phyloP scores from a whole-genome alignment of 2,329 filamentous ascomycete species.

The Neopestalotiopsis rosae region DNA sequence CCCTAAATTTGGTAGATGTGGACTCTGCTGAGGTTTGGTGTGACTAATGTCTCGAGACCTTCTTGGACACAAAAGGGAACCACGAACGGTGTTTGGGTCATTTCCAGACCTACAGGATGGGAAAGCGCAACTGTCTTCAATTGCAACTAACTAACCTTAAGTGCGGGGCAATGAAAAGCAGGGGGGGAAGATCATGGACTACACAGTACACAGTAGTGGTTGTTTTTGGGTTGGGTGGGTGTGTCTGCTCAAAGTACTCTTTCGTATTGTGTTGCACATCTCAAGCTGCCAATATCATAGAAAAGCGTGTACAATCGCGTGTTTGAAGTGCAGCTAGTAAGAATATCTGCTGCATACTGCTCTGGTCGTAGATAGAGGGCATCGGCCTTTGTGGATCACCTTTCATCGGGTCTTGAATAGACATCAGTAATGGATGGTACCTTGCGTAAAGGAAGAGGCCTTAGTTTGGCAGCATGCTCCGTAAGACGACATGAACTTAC shows the following conservation, averaged over 20 bases:
- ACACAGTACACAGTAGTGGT: too few relatives aligned
- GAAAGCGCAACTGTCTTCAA: neutral
- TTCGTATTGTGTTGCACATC: neutral
- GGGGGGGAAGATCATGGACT: neutral
- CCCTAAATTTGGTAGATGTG: neutral
- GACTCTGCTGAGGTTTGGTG: neutral
- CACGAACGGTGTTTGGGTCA: neutral
- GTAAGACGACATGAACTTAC: neutral
- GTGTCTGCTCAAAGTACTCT: neutral
- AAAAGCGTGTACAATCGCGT: neutral
- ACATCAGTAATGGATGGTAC: neutral
- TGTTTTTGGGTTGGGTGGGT: neutral
- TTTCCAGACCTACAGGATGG: neutral
- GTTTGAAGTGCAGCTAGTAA: neutral
- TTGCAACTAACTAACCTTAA: neutral
- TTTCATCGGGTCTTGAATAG: neutral
- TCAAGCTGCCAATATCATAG: neutral
- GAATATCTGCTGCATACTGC: neutral
- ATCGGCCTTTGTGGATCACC: neutral
- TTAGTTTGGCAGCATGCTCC: neutral
- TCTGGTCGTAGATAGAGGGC: neutral
- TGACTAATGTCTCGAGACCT: neutral
- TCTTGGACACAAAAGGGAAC: neutral
- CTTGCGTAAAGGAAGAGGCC: neutral
- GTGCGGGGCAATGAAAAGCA: neutral